Evolutionary conservation across 163 green algal species (phyloP).

Genomic region (Chlamydomonas reinhardtii): DNA sequence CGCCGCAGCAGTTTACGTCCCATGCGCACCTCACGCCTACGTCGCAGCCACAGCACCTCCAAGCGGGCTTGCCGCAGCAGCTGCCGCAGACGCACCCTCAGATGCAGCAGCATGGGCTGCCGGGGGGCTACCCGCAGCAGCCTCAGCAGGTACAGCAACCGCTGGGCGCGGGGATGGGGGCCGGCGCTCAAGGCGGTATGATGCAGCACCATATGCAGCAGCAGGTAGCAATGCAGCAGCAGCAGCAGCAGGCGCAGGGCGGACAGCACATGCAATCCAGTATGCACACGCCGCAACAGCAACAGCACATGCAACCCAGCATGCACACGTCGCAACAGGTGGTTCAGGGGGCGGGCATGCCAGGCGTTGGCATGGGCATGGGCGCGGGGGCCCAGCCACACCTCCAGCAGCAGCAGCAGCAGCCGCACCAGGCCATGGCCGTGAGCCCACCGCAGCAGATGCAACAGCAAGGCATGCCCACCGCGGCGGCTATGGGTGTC

Average conservation of each 20-base stretch:
- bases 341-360: neutral
- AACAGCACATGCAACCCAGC: too few relatives aligned
- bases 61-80: neutral
- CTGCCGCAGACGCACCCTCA: neutral
- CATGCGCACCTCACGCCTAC: conserved; percentile 2
- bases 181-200: neutral
- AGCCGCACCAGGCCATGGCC: neutral
- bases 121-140: neutral
- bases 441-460: neutral
- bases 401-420: too few relatives aligned
- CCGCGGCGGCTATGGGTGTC: too few relatives aligned
- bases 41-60: conserved; percentile 20
- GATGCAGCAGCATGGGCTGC: neutral
- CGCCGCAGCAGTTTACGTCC: conserved; percentile 20
- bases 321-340: neutral
- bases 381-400: neutral
- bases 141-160: neutral
- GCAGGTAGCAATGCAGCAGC: neutral
- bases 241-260: neutral
- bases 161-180: neutral
- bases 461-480: neutral
- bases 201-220: neutral
- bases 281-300: neutral
- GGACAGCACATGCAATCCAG: too few relatives aligned
- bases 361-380: neutral